phyloP scores from a whole-genome alignment of 1,284 basidiomycete species.

The Phylloboletellus chloephorus region DNA sequence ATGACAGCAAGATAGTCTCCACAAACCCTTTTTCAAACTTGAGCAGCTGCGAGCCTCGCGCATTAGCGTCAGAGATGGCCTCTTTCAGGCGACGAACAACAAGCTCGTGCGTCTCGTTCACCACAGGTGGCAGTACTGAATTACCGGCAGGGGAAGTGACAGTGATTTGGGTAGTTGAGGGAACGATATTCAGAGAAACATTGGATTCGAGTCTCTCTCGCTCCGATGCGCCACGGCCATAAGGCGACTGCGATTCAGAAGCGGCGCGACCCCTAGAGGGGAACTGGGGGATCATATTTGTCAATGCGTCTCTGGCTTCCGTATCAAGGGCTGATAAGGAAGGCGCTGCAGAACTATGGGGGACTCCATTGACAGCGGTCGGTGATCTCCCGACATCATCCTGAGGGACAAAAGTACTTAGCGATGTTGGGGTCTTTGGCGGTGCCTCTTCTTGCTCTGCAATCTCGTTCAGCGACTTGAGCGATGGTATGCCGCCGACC shows the following conservation, averaged over 20 bases:
- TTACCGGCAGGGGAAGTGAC: conserved; percentile 40
- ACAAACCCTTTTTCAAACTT: conserved; percentile 73
- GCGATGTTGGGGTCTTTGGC: conserved; percentile 22
- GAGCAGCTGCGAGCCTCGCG: conserved; percentile 58
- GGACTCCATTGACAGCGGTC: neutral
- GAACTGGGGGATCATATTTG: conserved; percentile 14
- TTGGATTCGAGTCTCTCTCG: conserved; percentile 20
- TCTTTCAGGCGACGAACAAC: conserved; percentile 53
- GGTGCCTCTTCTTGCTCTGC: conserved; percentile 31
- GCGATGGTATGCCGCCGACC: conserved; percentile 42
- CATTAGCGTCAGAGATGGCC: conserved; percentile 58
- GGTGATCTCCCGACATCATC: conserved; percentile 25
- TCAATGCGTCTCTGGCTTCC: conserved; percentile 14
- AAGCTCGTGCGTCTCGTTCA: conserved; percentile 42
- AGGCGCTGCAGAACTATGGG: conserved; percentile 1
- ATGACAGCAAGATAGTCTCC: conserved; percentile 62
- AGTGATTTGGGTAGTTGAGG: conserved; percentile 36
- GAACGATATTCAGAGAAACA: conserved; percentile 15
- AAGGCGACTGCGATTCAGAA: conserved; percentile 22
- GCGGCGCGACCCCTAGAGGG: conserved; percentile 18
- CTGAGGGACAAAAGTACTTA: conserved; percentile 29
- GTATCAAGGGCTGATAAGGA: conserved; percentile 2
- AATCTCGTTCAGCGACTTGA: conserved; percentile 42
- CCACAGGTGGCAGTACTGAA: conserved; percentile 25
- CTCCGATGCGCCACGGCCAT: neutral